Base-by-base conservation (phyloP, 1,284 basidiomycete species). In the Irpex sp. region DNA sequence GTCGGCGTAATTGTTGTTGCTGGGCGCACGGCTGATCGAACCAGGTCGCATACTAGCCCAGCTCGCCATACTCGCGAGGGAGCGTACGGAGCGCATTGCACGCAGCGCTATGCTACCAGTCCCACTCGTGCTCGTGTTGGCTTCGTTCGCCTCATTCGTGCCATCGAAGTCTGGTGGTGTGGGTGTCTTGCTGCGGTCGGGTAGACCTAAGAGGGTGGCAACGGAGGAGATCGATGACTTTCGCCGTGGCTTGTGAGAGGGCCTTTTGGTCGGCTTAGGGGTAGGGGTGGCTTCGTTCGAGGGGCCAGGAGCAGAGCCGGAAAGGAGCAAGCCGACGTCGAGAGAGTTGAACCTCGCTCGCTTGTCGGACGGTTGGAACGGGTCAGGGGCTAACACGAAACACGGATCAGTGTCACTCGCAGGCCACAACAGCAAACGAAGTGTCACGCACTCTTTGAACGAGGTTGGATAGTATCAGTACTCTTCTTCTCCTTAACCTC, bases 11-110 rank as follows among this genome's bases (percentile, higher is more conserved):
- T 28, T 28, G 28, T 28, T 28, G 6, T 28, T 28, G 28, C 28
- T 28, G 5, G 28, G 28, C 28, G 28, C 28, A 28, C 23, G 74
- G 28, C 66, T 51, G 75, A 70, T 75, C 65, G 2, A 65, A 28
- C 19, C 18, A 48, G 55, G n/a, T n/a, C 61, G 80, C 56, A 84
- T 73, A 67, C 86, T 85, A 9, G 82, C 82, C 87, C 88, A 90
- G 67, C 85, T 86, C 1, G 85, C 82, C 58, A 92, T 84, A 51
- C 84, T 75, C 3, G 90, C 88, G 57, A 92, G 74, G 2, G 85
- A 88, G 37, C 85, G 78, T 67, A 92, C 84, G 19, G 85, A 87
- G 49, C 85, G 80, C 76, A 92, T 91, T 2, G 90, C 90, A 14
- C 90, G 83, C 12, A 92, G 61, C 0, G 90, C 90, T 58, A 92